Percentiles rank a stretch among this genome's conserved stretches.
Evolutionary conservation across 805 yeast genomes (phyloP).

Genomic region (Ascoidea rubescens): DNA sequence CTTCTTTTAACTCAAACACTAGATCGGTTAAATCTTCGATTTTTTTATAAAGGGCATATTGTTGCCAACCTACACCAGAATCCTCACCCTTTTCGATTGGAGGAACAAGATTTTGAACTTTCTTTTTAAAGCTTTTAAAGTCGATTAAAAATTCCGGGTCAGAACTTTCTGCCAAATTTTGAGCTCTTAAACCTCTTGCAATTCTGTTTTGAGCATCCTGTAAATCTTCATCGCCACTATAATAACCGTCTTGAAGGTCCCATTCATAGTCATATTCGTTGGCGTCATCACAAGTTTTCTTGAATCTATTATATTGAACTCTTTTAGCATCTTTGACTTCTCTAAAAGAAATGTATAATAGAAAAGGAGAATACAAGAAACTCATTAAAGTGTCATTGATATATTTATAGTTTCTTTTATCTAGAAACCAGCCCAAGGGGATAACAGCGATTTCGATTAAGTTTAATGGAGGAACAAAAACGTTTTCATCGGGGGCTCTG

Average conservation of each 20-base stretch:
- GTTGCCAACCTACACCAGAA: conserved; percentile 51
- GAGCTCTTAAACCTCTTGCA: conserved; percentile 29
- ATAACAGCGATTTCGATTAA: conserved; percentile 45
- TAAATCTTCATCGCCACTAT: conserved; percentile 15
- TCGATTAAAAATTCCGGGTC: conserved; percentile 58
- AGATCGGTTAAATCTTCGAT: conserved; percentile 22
- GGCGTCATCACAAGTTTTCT: conserved; percentile 25
- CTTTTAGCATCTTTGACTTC: conserved; percentile 49
- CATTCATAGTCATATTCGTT: conserved; percentile 18
- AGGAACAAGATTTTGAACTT: conserved; percentile 37
- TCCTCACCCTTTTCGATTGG: conserved; percentile 43
- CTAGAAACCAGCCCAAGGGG: conserved; percentile 28
- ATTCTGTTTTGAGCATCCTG: conserved; percentile 18
- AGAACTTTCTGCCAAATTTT: conserved; percentile 45
- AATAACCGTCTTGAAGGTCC: conserved; percentile 18
- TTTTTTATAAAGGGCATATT: conserved; percentile 37
- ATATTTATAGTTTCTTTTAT: conserved; percentile 16
- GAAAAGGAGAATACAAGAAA: conserved; percentile 41
- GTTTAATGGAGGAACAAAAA: conserved; percentile 78
- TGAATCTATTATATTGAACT: conserved; percentile 19
- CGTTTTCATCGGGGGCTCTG: conserved; percentile 79
- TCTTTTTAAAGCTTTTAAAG: conserved; percentile 32
- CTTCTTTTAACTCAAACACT: conserved; percentile 12
- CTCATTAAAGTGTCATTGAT: conserved; percentile 41
- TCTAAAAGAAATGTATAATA: conserved; percentile 35